These are phyloP conservation scores for Aspergillus tanneri DNA, from an alignment of 2,329 filamentous ascomycete species.

Conservation along the genomic window DNA sequence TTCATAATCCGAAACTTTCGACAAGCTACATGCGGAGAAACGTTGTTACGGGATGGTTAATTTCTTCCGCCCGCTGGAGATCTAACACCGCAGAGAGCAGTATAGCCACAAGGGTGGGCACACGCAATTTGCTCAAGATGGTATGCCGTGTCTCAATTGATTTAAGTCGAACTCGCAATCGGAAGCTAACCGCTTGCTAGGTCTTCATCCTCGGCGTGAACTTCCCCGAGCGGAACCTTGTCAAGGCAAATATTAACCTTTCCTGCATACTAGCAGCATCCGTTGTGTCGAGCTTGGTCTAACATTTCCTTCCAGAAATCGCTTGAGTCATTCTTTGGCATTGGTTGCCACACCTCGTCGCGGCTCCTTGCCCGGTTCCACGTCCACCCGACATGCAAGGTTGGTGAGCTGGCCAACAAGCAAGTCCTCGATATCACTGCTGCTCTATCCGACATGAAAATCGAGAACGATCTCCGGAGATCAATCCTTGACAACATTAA, in stretches of 20 bases:
- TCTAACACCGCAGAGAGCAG: constrained; percentile 8
- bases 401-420: constrained; percentile 71
- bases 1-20: constrained; percentile 10
- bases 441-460: constrained; percentile 85
- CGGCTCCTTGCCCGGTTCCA: constrained; percentile 84
- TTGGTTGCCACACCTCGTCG: constrained; percentile 68
- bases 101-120: not conserved
- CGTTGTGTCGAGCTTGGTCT: not conserved
- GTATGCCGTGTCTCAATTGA: constrained; percentile 17
- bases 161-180: not conserved
- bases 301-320: constrained; percentile 32
- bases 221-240: constrained; percentile 78
- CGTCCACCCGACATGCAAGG: constrained; percentile 78
- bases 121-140: constrained; percentile 29
- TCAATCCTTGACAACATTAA: constrained; percentile 80
- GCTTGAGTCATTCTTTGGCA: constrained; percentile 83
- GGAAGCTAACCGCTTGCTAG: constrained; percentile 45
- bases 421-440: constrained; percentile 79
- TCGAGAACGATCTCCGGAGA: constrained; percentile 82
- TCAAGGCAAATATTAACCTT: constrained; percentile 62
- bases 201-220: constrained; percentile 84
- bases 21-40: constrained; percentile 30
- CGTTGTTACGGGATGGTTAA: constrained; percentile 32
- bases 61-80: constrained; percentile 29
- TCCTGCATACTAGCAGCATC: constrained; percentile 10